These are phyloP conservation scores for Phytophthora pistaciae DNA, from an alignment of 352 stramenopile genomes.

Conservation along the genomic window DNA sequence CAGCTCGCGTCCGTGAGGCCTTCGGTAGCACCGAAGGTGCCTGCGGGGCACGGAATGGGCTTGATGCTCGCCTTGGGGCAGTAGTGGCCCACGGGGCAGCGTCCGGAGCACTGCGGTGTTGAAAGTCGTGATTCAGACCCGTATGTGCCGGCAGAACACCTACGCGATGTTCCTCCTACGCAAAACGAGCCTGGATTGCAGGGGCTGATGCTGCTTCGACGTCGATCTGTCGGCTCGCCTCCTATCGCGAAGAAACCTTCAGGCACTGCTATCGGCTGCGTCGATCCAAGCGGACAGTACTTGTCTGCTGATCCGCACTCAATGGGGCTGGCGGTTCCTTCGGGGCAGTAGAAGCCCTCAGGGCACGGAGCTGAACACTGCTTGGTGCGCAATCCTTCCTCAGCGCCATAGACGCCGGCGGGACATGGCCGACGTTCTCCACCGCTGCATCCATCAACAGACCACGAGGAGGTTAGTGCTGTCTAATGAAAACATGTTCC, in stretches of 20 bases:
- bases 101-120: constrained; percentile 43
- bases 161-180: constrained; percentile 34
- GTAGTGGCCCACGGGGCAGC: constrained; percentile 70
- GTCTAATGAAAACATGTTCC: background rate
- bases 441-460: constrained; percentile 32
- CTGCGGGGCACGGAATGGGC: constrained; percentile 53
- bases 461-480: constrained; percentile 4
- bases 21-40: constrained; percentile 60
- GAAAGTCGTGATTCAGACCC: constrained; percentile 39
- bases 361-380: constrained; percentile 69
- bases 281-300: constrained; percentile 75
- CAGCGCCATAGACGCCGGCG: constrained; percentile 66
- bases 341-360: constrained; percentile 70
- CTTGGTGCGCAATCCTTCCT: constrained; percentile 40
- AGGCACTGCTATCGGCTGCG: constrained; percentile 33
- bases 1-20: constrained; percentile 56
- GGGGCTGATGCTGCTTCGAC: constrained; percentile 29
- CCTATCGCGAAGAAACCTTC: constrained; percentile 57
- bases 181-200: constrained; percentile 78
- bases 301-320: constrained; percentile 49
- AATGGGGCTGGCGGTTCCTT: constrained; percentile 42
- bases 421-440: constrained; percentile 55
- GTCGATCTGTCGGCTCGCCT: constrained; percentile 29
- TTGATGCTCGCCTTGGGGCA: constrained; percentile 45
- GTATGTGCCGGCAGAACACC: constrained; percentile 68